Evolutionary conservation across 2,329 filamentous ascomycete species (phyloP).

Genomic region (Talaromyces islandicus): DNA sequence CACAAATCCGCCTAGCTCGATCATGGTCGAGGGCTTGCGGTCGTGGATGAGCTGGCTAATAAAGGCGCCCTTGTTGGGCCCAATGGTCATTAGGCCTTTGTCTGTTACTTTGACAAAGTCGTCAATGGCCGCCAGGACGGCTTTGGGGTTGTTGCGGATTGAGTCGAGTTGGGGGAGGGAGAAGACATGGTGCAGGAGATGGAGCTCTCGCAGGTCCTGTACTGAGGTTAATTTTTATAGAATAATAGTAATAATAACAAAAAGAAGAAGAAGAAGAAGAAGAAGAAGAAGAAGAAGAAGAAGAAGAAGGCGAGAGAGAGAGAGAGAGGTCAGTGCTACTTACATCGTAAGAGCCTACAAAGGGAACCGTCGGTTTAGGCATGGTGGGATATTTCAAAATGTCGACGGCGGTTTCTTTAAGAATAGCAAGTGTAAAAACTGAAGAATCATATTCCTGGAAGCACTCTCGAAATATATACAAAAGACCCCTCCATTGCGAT

Average conservation of each 20-base stretch:
- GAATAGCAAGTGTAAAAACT: not conserved
- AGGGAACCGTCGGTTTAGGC: constrained; percentile 2
- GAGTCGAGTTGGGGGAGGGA: constrained; percentile 55
- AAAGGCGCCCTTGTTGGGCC: constrained; percentile 66
- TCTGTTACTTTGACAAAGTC: constrained; percentile 56
- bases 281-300: too few relatives aligned
- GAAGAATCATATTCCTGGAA: not conserved
- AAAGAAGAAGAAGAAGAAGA: too few relatives aligned
- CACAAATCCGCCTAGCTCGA: constrained; percentile 75
- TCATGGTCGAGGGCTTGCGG: constrained; percentile 61
- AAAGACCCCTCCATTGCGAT: not conserved
- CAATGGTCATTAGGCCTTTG: constrained; percentile 76
- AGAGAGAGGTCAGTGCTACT: not conserved
- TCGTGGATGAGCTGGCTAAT: constrained; percentile 63
- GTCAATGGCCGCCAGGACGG: constrained; percentile 64
- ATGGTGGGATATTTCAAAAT: not conserved
- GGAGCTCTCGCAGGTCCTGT: constrained; percentile 66
- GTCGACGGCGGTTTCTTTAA: not conserved
- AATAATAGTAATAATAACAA: too few relatives aligned
- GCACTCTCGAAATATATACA: not conserved
- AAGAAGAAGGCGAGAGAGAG: too few relatives aligned
- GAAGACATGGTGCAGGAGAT: constrained; percentile 66
- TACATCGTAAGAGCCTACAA: constrained; percentile 10
- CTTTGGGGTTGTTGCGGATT: constrained; percentile 58
- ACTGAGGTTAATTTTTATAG: too few relatives aligned